Conservation (phyloP, 768 basidiomycete species). For the Psilocybe cyanescens region DNA sequence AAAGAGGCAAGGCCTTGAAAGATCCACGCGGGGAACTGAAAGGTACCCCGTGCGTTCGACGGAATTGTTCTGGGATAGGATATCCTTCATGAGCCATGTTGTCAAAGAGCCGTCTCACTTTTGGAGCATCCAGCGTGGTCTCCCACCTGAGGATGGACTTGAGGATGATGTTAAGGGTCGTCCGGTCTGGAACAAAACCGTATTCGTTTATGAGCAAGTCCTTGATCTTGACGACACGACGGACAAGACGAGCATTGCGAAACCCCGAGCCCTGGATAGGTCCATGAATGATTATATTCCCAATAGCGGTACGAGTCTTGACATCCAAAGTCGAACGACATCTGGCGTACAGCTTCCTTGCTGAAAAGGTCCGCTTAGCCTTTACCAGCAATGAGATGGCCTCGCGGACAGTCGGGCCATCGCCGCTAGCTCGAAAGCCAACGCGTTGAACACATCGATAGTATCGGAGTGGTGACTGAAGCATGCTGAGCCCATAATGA, state of each 20-base stretch:
- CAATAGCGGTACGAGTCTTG: constrained; percentile 44
- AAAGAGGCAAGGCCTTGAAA: constrained; percentile 29
- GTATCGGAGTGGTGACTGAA: constrained; percentile 19
- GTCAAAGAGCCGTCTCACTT: constrained; percentile 65
- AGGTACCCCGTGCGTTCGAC: constrained; percentile 37
- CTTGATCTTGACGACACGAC: constrained; percentile 43
- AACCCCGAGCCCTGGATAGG: constrained; percentile 32
- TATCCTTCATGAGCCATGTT: constrained; percentile 64
- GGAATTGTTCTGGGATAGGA: constrained; percentile 41
- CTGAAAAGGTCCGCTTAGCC: constrained; percentile 46
- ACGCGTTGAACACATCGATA: constrained; percentile 25
- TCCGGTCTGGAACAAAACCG: constrained; percentile 63
- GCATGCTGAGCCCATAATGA: constrained; percentile 27
- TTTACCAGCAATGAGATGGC: constrained; percentile 43
- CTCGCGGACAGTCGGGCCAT: constrained; percentile 32
- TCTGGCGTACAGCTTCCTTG: constrained; percentile 42
- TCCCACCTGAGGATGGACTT: constrained; percentile 62
- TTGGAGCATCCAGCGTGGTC: constrained; percentile 39
- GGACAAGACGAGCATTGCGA: constrained; percentile 49
- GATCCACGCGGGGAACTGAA: constrained; percentile 42
- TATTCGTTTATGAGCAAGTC: constrained; percentile 44
- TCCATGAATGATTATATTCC: constrained; percentile 62
- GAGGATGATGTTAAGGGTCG: constrained; percentile 72
- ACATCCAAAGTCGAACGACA: constrained; percentile 30
- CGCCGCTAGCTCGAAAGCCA: constrained; percentile 25